These are phyloP conservation scores for Beauveria varroae DNA, from an alignment of 2,329 filamentous ascomycete species.

Conservation along the genomic window DNA sequence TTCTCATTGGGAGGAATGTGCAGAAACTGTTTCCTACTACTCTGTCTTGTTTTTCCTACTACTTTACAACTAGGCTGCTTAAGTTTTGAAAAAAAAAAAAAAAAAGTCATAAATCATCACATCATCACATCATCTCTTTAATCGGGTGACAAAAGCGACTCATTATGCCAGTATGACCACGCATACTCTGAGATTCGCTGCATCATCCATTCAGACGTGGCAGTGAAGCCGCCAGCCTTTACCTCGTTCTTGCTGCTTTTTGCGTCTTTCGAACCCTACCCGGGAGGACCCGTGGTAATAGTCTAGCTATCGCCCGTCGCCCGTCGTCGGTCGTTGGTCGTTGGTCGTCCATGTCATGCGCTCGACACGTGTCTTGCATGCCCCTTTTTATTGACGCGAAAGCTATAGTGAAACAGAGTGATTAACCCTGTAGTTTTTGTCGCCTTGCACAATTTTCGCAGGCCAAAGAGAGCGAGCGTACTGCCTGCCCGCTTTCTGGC, in stretches of 20 bases:
- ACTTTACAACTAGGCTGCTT: too few relatives aligned
- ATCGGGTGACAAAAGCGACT: slow-evolving; percentile 45
- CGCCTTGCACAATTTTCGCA: slow-evolving; percentile 33
- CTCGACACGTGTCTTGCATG: slow-evolving; percentile 50
- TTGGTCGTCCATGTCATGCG: slow-evolving; percentile 49
- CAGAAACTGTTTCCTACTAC: too few relatives aligned
- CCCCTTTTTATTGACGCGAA: slow-evolving; percentile 53
- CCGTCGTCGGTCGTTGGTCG: slow-evolving; percentile 7
- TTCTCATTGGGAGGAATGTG: too few relatives aligned
- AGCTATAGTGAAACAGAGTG: slow-evolving; percentile 40
- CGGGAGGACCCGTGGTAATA: slow-evolving; percentile 38
- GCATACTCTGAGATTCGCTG: slow-evolving; percentile 28
- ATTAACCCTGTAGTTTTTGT: slow-evolving; percentile 20
- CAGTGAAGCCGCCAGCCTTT: slow-evolving; percentile 31
- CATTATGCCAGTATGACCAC: slow-evolving; percentile 33
- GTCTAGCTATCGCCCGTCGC: slow-evolving; percentile 49
- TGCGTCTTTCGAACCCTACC: slow-evolving; percentile 31
- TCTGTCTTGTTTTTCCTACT: too few relatives aligned
- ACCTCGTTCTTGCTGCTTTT: slow-evolving; percentile 35
- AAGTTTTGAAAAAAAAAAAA: too few relatives aligned
- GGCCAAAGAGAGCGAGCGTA: slow-evolving; percentile 39
- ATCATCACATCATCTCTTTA: too few relatives aligned
- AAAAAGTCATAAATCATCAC: too few relatives aligned
- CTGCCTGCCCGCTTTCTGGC: slow-evolving; percentile 45
- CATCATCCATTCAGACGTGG: slow-evolving; percentile 39